Base-by-base conservation (phyloP, 148 eudicot species). In the Rhododendron simsii region DNA sequence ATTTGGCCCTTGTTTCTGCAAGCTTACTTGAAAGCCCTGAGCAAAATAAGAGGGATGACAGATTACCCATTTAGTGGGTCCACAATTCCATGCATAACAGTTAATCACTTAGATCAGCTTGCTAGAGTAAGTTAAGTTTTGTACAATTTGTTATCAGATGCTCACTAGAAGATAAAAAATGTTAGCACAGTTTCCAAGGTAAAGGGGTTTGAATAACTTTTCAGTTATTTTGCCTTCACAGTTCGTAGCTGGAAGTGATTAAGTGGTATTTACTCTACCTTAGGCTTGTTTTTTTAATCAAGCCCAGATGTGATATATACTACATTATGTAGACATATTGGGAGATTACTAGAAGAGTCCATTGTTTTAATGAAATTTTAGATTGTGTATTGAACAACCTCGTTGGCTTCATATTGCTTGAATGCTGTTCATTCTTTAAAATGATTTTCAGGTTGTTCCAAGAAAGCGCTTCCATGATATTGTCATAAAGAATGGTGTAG, bases 401-500 rank as follows among this genome's bases (percentile, higher is more conserved):
- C 0, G 67, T 10, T 37, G 74, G 33, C 26, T 84, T 69, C 37
- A 15, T 35, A 15, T 81, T 2, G 4, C 28, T 30, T 51, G 30
- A 81, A 21, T 33, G 35, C 37, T 51, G 37, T 51, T 82, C 35
- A 21, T 53, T 50, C 73, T 41, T 48, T 87, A 26, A 84, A 41
- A 85, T 84, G 78, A 41, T 82, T 89, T 26, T 65, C 90, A 95
- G 98, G 97, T 83, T 87, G 93, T 95, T 65, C 98, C 98, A 73
- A 47, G 84, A 83, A 90, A 90, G 82, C 96, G 98, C 76, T 98
- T 95, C 91, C 86, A 91, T 77, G 90, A 92, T 83, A 86, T 91
- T 87, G 94, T 92, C 77, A 83, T 86, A 89, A 95, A 93, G 85
- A 93, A 93, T 89, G 98, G 99, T 74, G 88, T 98, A 73, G 99